A percentile compares a stretch with the other conserved stretches of the same genome.
phyloP scores from a whole-genome alignment of 2,329 filamentous ascomycete genomes.

The Alternaria alternata region DNA sequence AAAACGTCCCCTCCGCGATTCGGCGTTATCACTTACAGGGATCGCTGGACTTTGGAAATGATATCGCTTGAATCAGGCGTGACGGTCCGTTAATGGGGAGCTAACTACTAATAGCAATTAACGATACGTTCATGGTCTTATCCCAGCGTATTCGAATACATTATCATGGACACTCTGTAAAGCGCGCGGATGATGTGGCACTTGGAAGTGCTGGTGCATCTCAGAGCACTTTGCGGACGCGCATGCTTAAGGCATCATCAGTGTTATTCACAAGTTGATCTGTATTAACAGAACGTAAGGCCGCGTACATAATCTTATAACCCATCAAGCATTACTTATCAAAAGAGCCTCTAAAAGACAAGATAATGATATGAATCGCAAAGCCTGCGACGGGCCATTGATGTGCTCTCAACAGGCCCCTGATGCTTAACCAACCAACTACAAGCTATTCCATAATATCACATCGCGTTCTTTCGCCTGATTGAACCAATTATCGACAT shows the following conservation, averaged over 20 bases:
- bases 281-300: fast-evolving
- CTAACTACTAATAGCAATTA: not conserved
- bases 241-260: no score
- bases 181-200: no score
- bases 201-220: no score
- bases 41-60: not conserved
- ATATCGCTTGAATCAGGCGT: not conserved
- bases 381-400: not conserved
- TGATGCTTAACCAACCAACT: not conserved
- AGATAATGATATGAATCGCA: not conserved
- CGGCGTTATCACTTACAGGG: not conserved
- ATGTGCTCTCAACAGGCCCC: not conserved
- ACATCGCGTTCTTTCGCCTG: not conserved
- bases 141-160: no score
- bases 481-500: not conserved
- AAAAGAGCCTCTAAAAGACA: not conserved
- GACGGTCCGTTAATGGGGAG: not conserved
- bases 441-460: not conserved
- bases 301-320: not conserved
- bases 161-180: no score
- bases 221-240: no score
- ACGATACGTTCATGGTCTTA: not conserved
- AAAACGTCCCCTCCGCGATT: not conserved
- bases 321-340: not conserved
- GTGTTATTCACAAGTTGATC: fast-evolving